Evolutionary conservation across 75 land plant genomes (phyloP), one percentile per base, ranked within the genome.

Genomic region (Picea sitchensis): DNA sequence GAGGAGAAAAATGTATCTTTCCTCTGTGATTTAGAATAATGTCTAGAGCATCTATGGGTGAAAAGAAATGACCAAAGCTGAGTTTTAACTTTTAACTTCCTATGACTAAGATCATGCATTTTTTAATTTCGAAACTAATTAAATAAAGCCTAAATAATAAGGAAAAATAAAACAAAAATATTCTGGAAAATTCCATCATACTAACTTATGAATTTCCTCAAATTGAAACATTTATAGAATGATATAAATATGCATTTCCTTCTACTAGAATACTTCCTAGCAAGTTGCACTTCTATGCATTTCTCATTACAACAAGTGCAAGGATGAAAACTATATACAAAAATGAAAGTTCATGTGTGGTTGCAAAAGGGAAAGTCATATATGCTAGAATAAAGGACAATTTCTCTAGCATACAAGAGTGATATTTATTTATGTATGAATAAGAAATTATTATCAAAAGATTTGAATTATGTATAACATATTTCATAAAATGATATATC

Each of bases 261-360:
- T 68, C 47, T n/a, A 36, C 38, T 68, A 38, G 1, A 36, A 34
- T 34, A 68, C 3, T 44, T 20, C 72, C 21, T 36, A 34, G 20
- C 47, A 38, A 38, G 20, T 44, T 68, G 72, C 44, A 68, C 72
- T 68, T 68, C 72, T 68, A 20, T 68, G 72, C 72, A 68, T 14
- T 68, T 68, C 72, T 38, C 72, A 68, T 38, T 68, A 5, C 7
- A 17, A 38, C n/a, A 1, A 14, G n/a, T 68, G 20, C 5, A 32
- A 68, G 21, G 31, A 7, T 38, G 2, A 68, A 63, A 68, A 68
- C 47, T 68, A 68, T 36, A 36, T 68, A 68, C 44, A 68, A 17
- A 65, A 65, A 32, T 38, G 31, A 7, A 36, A 68, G n/a, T 34
- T 68, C 47, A 31, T 38, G 44, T 36, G 34, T 44, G 38, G 47